Percentiles rank a stretch among this genome's conserved stretches.
These are phyloP conservation scores for Astragalus glycyphyllos DNA, from an alignment of 306 rosid species.

Conservation along the genomic window DNA sequence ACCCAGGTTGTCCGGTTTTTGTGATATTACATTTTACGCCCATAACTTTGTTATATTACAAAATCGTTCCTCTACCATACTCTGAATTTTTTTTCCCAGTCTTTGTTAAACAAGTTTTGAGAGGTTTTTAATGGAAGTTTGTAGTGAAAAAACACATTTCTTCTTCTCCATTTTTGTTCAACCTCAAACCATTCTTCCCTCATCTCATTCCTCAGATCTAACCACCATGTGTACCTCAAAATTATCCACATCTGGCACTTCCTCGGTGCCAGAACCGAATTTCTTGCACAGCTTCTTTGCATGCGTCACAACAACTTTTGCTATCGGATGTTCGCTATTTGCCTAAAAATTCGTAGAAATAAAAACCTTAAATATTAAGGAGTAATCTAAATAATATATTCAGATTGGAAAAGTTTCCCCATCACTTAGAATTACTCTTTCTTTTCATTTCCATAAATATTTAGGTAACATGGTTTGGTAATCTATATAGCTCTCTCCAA, in stretches of 20 bases:
- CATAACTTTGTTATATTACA: too few relatives aligned
- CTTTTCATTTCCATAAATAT: slow-evolving; percentile 20
- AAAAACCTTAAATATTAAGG: slow-evolving; percentile 18
- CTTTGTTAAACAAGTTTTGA: too few relatives aligned
- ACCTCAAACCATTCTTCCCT: too few relatives aligned
- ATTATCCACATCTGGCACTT: slow-evolving; percentile 62
- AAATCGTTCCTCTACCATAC: too few relatives aligned
- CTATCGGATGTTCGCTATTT: slow-evolving; percentile 87
- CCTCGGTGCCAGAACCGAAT: slow-evolving; percentile 59
- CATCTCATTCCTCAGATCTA: too few relatives aligned
- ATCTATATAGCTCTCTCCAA: background rate
- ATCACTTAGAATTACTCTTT: slow-evolving; percentile 11
- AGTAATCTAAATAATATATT: slow-evolving; percentile 3
- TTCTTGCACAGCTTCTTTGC: slow-evolving; percentile 71
- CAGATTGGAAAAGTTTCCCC: slow-evolving; percentile 15
- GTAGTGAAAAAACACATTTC: too few relatives aligned
- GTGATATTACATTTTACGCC: too few relatives aligned
- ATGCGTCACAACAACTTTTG: slow-evolving; percentile 78
- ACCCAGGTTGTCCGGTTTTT: too few relatives aligned
- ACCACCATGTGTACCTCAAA: slow-evolving; percentile 87
- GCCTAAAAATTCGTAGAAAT: slow-evolving; percentile 51
- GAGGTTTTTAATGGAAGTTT: too few relatives aligned
- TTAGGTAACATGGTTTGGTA: slow-evolving; percentile 5
- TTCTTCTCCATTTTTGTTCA: too few relatives aligned
- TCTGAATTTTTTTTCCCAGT: too few relatives aligned